Conservation (phyloP, 1,284 basidiomycete genomes). For the Pascua guehoae region DNA sequence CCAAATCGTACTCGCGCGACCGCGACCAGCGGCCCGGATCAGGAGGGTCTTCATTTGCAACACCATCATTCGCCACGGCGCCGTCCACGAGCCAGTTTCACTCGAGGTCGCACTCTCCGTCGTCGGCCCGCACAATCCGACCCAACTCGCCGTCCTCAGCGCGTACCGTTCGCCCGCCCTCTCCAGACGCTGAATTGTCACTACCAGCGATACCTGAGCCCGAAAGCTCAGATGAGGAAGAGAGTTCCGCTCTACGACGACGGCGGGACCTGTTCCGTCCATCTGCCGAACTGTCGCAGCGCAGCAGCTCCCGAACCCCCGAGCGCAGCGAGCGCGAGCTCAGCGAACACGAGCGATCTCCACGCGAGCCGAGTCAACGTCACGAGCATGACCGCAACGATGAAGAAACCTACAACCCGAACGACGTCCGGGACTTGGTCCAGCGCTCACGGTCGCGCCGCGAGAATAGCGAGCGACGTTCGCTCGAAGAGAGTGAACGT, state of each 20-base stretch:
- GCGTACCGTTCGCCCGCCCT: no score
- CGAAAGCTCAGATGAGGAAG: slow-evolving; percentile 12
- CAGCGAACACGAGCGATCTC: no score
- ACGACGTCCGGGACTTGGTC: not conserved
- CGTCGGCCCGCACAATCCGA: not conserved
- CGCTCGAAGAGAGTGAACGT: no score
- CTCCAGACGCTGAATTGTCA: slow-evolving; percentile 13
- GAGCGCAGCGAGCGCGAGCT: no score
- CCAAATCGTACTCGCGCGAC: slow-evolving; percentile 1
- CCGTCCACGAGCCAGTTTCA: not conserved
- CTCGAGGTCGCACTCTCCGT: not conserved
- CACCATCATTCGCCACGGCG: not conserved
- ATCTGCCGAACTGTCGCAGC: slow-evolving; percentile 11
- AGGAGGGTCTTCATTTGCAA: not conserved
- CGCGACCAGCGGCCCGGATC: not conserved
- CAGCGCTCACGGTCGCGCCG: not conserved
- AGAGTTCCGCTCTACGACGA: slow-evolving; percentile 23
- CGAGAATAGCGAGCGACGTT: no score
- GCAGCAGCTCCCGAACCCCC: not conserved
- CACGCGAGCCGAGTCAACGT: no score
- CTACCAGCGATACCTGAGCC: slow-evolving; percentile 32
- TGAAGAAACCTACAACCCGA: not conserved
- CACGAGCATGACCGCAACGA: no score
- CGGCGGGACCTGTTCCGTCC: slow-evolving; percentile 29
- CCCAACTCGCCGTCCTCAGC: no score